Evolutionary conservation across 2,329 filamentous ascomycete genomes (phyloP).

Genomic region (Penicillium olsonii): DNA sequence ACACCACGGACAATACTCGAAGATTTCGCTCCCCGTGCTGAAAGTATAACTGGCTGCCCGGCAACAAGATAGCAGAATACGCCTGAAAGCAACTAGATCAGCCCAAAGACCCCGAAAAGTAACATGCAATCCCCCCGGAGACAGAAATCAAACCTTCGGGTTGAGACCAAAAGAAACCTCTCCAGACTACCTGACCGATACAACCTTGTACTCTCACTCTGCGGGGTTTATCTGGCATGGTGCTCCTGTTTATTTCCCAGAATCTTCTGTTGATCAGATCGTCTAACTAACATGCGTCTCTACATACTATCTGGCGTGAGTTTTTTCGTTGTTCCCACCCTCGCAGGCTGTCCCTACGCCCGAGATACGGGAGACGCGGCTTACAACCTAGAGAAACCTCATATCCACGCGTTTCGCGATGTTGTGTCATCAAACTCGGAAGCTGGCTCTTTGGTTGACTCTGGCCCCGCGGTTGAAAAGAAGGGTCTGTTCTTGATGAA

Average conservation of each 20-base stretch:
- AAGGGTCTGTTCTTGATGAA: conserved; percentile 37
- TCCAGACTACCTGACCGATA: background rate
- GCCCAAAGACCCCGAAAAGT: no score
- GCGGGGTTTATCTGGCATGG: background rate
- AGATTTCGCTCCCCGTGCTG: no score
- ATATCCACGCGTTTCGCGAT: background rate
- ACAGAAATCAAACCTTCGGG: no score
- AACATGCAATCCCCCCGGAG: no score
- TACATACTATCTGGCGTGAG: background rate
- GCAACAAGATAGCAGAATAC: no score
- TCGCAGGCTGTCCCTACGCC: conserved; percentile 1
- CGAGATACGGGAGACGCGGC: background rate
- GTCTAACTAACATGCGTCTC: background rate
- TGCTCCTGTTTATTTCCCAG: no score
- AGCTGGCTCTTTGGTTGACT: background rate
- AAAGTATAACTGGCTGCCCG: no score
- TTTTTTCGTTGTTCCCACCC: background rate
- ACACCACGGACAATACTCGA: no score
- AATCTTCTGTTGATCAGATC: background rate
- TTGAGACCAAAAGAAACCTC: background rate
- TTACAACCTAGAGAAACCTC: background rate
- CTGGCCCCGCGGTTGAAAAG: background rate
- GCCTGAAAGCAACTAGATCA: no score
- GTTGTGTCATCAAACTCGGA: no score
- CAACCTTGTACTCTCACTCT: background rate